Evolutionary conservation across 352 stramenopile genomes (phyloP), one percentile per base, ranked within the genome.

Genomic region (Peronospora farinosa): DNA sequence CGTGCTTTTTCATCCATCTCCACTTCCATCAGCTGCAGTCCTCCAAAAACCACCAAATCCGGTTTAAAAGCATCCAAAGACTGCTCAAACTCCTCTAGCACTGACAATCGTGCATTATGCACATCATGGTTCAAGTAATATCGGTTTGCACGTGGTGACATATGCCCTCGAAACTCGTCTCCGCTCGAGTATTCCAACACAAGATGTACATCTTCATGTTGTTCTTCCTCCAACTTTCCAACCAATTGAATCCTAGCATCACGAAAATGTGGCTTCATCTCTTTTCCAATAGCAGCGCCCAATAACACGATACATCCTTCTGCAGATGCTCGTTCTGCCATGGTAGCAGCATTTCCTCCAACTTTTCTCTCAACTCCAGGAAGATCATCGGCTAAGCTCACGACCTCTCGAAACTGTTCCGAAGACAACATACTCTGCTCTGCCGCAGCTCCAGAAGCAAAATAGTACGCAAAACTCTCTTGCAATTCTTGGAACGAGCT

Each of bases 71-170:
- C 47, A 5, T 81, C 67, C 9, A 92, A 45, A 5, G 71, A 67
- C 7, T 67, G 25, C 49, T 84, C 78, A 54, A 92, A 92, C 44
- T 85, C 74, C 47, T 92, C 81, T 7, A 92, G 49, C 25, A 90
- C 81, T 11, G 81, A 90, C 35, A 92, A 48, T 6, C 69, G 73
- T 10, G 81, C 78, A 44, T 92, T 92, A 63, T 92, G 79, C 27
- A 90, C 83, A 49, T 92, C 81, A 57, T 92, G 81, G 60, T 92
- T 92, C 13, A 92, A 66, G 45, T 92, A 92, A 50, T 92, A 92
- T 9, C 81, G 63, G 54, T 92, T 92, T 32, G 81, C 81, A 31
- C 81, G 78, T 11, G 78, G 78, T 5, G 81, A 86, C 25, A 51
- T 60, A 48, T 87, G 64, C 42, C 68, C 71, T 32, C 72, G 65